Percentiles rank a stretch among this genome's conserved stretches.
Evolutionary conservation across 2,329 filamentous ascomycete genomes (phyloP).

Genomic region (Colletotrichum incanum): DNA sequence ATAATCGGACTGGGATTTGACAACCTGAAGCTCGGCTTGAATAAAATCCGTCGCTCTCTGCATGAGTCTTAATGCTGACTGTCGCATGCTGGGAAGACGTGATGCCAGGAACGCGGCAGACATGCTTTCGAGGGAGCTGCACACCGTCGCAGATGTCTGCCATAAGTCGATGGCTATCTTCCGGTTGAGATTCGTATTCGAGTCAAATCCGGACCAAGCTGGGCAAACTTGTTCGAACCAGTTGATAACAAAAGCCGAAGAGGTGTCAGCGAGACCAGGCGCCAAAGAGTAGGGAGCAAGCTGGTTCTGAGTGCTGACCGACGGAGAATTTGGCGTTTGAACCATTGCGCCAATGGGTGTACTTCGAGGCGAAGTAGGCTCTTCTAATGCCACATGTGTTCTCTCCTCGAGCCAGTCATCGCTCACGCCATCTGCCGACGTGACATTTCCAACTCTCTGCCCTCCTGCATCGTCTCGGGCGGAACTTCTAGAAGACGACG

Average conservation of each 20-base stretch:
- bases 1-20: slow-evolving; percentile 44
- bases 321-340: background rate
- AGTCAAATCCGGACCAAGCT: slow-evolving; percentile 60
- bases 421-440: background rate
- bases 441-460: background rate
- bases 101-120: slow-evolving; percentile 56
- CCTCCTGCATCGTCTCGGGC: background rate
- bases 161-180: slow-evolving; percentile 56
- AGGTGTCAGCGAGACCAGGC: slow-evolving; percentile 48
- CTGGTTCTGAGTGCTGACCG: background rate
- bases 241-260: slow-evolving; percentile 53
- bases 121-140: slow-evolving; percentile 59
- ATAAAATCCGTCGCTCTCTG: slow-evolving; percentile 53
- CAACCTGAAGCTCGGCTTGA: slow-evolving; percentile 52
- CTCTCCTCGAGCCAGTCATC: background rate
- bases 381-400: background rate
- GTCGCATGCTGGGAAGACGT: slow-evolving; percentile 54
- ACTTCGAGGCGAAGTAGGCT: background rate
- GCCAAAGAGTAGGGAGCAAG: slow-evolving; percentile 41
- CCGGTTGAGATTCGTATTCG: slow-evolving; percentile 56
- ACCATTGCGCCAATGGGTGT: background rate
- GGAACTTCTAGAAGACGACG: slow-evolving; percentile 3
- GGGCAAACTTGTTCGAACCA: slow-evolving; percentile 60
- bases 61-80: slow-evolving; percentile 53
- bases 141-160: slow-evolving; percentile 55